phyloP scores from a whole-genome alignment of 1,284 basidiomycete species.

The Puccinia polysora region DNA sequence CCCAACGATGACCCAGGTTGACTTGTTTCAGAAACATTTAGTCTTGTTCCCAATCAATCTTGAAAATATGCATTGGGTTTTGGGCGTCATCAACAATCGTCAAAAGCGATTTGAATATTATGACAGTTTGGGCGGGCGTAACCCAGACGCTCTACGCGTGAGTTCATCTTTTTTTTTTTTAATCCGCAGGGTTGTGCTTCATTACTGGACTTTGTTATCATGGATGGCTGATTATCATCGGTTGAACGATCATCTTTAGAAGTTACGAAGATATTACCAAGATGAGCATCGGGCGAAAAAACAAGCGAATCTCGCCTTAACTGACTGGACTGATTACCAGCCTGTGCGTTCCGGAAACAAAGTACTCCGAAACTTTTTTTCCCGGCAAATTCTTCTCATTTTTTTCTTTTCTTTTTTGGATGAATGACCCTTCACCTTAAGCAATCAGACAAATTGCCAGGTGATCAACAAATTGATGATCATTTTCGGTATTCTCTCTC shows the following conservation, averaged over 20 bases:
- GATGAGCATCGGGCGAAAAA: conserved; percentile 50
- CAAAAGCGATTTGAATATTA: conserved; percentile 53
- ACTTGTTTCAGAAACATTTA: conserved; percentile 53
- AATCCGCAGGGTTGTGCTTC: no score
- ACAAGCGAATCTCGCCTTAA: conserved; percentile 47
- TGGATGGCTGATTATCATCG: background rate
- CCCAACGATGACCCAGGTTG: conserved; percentile 40
- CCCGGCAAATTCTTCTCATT: no score
- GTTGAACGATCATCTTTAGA: conserved; percentile 6
- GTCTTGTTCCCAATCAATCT: conserved; percentile 52
- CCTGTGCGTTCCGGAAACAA: conserved; percentile 4
- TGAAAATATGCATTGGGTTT: conserved; percentile 52
- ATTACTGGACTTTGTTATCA: no score
- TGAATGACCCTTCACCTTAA: conserved; percentile 14
- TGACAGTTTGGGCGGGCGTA: conserved; percentile 50
- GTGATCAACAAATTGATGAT: no score
- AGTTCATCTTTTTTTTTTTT: conserved; percentile 8
- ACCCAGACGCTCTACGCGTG: conserved; percentile 45
- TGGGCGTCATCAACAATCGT: conserved; percentile 52
- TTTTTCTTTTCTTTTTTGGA: conserved; percentile 3
- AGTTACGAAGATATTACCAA: conserved; percentile 49
- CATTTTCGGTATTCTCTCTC: conserved; percentile 44
- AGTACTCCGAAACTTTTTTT: no score
- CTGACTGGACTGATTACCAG: conserved; percentile 47
- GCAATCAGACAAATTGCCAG: no score